Evolutionary conservation across 2,329 filamentous ascomycete species (phyloP), one percentile per base, ranked within the genome.

Genomic region (Onygenales sp.): DNA sequence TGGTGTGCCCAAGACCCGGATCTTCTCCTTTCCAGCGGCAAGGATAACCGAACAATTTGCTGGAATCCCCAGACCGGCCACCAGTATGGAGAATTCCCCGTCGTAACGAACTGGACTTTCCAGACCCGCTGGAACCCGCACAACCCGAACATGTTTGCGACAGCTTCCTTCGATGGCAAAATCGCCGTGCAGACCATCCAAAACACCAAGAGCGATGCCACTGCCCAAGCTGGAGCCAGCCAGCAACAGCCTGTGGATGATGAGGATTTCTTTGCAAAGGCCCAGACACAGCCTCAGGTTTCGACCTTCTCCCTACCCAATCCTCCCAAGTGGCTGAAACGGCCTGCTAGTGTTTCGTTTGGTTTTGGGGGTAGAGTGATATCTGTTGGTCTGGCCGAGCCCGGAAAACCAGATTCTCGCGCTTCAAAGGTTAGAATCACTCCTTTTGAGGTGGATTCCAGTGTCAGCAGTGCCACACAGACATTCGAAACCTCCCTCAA

Each of bases 81-180:
- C 66, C 78, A 82, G 10, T 86, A 90, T 58, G 93, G 94, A 59
- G 92, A 97, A 71, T 92, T 97, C 65, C 91, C 92, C 4, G 89
- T 96, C 63, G 91, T 95, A 52, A 96, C 92, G n/a, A 98, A 97
- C 71, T 98, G 93, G 92, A 95, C 91, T 5, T 98, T 98, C 76
- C 85, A 92, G 67, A 95, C 93, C 4, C 82, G 86, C 57, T 97
- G 94, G 80, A 91, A 95, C 68, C 93, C 93, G 33, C 84, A 88
- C 61, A 95, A 98, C 69, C 92, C 93, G 9, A 88, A 85, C 65
- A 77, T 98, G 54, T 88, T 92, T 49, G 94, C 94, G 14, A 97
- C 93, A 14, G 93, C 94, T 8, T 95, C 92, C 2, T 97, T 97
- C 61, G 93, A 98, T 65, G 93, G 94, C 62, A 96, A 94, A 72